phyloP scores from a whole-genome alignment of 2,329 filamentous ascomycete genomes.

The Diaporthe sp. region DNA sequence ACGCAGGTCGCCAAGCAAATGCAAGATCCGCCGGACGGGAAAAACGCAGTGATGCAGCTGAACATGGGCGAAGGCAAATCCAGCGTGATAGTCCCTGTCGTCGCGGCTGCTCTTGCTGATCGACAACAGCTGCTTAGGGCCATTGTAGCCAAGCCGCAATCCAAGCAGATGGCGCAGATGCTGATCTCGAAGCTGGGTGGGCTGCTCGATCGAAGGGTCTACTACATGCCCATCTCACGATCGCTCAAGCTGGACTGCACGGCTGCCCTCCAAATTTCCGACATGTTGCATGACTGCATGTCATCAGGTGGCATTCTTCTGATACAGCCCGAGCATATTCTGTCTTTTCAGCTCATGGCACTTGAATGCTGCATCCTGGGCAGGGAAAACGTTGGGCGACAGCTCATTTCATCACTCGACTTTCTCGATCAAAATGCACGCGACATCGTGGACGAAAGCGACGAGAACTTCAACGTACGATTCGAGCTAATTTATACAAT shows the following conservation, averaged over 20 bases:
- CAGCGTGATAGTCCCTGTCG: constrained; percentile 74
- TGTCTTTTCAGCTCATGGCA: constrained; percentile 63
- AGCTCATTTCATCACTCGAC: neutral
- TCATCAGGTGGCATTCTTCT: constrained; percentile 63
- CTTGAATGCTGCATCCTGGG: neutral
- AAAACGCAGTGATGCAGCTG: constrained; percentile 67
- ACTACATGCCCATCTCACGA: constrained; percentile 69
- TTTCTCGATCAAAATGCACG: neutral
- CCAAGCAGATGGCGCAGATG: constrained; percentile 68
- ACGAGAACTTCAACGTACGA: constrained; percentile 18
- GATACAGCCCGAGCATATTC: constrained; percentile 70
- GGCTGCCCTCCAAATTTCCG: constrained; percentile 48
- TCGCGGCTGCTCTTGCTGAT: constrained; percentile 63
- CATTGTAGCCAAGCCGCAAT: constrained; percentile 69
- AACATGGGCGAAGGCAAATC: constrained; percentile 78
- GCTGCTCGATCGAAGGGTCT: constrained; percentile 63
- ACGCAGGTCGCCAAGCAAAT: constrained; percentile 65
- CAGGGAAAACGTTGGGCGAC: neutral
- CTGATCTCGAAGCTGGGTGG: constrained; percentile 65
- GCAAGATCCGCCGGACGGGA: constrained; percentile 48
- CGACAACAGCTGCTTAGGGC: constrained; percentile 61
- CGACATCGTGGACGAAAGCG: constrained; percentile 19
- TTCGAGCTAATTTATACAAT: constrained; percentile 24
- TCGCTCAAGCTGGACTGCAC: constrained; percentile 47
- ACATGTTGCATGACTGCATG: constrained; percentile 58